phyloP scores from a whole-genome alignment of 2,329 filamentous ascomycete genomes.

The Aspergillus sp. region DNA sequence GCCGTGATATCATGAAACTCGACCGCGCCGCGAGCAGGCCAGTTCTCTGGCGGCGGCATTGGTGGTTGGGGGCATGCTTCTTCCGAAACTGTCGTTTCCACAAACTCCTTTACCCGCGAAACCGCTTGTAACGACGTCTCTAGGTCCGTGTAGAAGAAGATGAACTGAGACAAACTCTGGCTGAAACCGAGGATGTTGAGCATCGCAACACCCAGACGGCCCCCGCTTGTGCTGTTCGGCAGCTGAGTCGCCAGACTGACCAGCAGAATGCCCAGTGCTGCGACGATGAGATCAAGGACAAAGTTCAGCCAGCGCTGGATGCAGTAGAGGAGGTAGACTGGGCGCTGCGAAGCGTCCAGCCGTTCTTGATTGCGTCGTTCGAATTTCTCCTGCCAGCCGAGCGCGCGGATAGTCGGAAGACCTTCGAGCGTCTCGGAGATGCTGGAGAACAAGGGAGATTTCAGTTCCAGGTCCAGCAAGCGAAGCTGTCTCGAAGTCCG shows the following conservation, averaged over 20 bases:
- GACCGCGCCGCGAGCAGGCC: not conserved
- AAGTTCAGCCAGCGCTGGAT: slow-evolving; percentile 43
- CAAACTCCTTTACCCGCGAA: slow-evolving; percentile 2
- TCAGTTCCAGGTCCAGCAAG: slow-evolving; percentile 53
- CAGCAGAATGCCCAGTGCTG: slow-evolving; percentile 12
- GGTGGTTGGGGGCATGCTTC: not conserved
- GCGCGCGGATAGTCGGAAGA: slow-evolving; percentile 49
- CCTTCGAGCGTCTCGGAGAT: slow-evolving; percentile 51
- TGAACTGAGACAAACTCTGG: not conserved
- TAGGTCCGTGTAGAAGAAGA: slow-evolving; percentile 1
- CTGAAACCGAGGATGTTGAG: slow-evolving; percentile 3
- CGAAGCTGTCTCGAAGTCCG: slow-evolving; percentile 47
- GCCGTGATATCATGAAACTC: not conserved
- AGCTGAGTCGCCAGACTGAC: not conserved
- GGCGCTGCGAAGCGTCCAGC: slow-evolving; percentile 40
- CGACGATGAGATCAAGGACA: slow-evolving; percentile 43
- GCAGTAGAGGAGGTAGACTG: slow-evolving; percentile 44
- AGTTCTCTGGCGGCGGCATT: not conserved
- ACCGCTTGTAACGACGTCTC: slow-evolving; percentile 4
- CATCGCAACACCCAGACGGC: slow-evolving; percentile 1
- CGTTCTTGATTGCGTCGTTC: slow-evolving; percentile 34
- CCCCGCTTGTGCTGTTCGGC: not conserved
- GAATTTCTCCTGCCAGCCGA: slow-evolving; percentile 44
- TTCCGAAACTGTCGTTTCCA: not conserved
- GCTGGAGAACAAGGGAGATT: slow-evolving; percentile 49